Evolutionary conservation across 2,329 filamentous ascomycete genomes (phyloP), one percentile per base, ranked within the genome.

Genomic region (Arthrinium puccinioides): DNA sequence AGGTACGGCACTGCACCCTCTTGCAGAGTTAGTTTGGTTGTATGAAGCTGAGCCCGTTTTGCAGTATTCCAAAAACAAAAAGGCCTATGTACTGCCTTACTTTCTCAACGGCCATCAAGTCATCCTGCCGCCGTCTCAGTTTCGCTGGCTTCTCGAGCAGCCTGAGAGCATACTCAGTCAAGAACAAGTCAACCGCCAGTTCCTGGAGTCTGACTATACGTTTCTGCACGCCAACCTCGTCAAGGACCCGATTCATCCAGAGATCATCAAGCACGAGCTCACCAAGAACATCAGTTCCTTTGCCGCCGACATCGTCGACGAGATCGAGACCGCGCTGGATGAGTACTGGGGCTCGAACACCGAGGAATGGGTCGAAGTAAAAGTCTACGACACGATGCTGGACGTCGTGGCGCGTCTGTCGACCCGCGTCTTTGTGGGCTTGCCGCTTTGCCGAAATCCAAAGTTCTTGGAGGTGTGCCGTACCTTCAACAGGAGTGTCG

Each of bases 91-190:
- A 11, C 43, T 60, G 5, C 54, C 56, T 4, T 54, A 59, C 36
- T 51, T 50, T 32, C 47, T 60, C 42, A 58, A 54, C 16, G 55
- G 56, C 3, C 53, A 52, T 5, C 55, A 60, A 38, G 54, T 59
- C 21, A 45, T 60, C n/a, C 46, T 59, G 9, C 56, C 56, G 2
- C 44, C 43, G 3, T 53, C 51, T 2, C 49, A 57, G 34, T 43
- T 52, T 15, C 36, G 41, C 13, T 60, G 56, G 56, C 50, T 61
- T 11, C 37, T 57, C 13, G 51, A 50, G 14, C 55, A 60, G 36
- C 51, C 56, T 6, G 54, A 59, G 31, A 44, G 45, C 14, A 45
- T 57, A 11, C 45, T 61, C 14, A 57, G 49, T 44, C 56, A 60
- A 40, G 52, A 51, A 38, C 48, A 49, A 18, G 52, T 57, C 23